phyloP scores from a whole-genome alignment of 441 rosid species.

The Kokia cookei region DNA sequence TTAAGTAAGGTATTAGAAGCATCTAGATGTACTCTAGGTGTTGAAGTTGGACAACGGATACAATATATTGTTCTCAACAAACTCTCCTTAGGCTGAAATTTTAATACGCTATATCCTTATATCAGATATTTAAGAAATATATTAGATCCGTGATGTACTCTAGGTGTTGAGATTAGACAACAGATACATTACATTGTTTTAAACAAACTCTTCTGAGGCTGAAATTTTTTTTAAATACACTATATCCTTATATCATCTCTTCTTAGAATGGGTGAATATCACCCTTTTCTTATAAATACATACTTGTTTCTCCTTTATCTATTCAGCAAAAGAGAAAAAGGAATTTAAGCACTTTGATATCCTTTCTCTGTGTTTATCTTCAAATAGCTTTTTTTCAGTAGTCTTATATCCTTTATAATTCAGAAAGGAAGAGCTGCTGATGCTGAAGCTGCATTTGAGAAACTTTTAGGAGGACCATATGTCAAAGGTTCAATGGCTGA shows the following conservation, averaged over 20 bases:
- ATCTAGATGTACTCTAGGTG: neutral
- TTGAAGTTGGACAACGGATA: neutral
- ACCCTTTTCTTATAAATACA: neutral
- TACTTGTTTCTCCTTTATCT: neutral
- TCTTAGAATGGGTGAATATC: neutral
- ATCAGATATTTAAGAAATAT: neutral
- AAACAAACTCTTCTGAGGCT: constrained; percentile 15
- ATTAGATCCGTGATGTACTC: neutral
- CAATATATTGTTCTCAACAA: constrained; percentile 11
- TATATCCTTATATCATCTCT: neutral
- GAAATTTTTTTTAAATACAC: neutral
- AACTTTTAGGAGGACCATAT: constrained; percentile 50
- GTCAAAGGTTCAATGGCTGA: constrained; percentile 62
- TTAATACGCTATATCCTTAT: neutral
- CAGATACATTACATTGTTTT: neutral
- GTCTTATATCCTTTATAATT: constrained; percentile 10
- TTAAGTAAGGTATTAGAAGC: no score
- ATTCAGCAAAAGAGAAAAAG: neutral
- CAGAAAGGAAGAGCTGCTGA: constrained; percentile 68
- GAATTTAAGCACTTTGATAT: neutral
- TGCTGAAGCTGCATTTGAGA: constrained; percentile 64
- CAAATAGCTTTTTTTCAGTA: neutral
- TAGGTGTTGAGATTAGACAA: neutral
- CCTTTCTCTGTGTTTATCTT: neutral
- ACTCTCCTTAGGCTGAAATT: constrained; percentile 1